These are phyloP conservation scores for Ogataea sp. DNA, from an alignment of 805 yeast species.

Conservation along the genomic window DNA sequence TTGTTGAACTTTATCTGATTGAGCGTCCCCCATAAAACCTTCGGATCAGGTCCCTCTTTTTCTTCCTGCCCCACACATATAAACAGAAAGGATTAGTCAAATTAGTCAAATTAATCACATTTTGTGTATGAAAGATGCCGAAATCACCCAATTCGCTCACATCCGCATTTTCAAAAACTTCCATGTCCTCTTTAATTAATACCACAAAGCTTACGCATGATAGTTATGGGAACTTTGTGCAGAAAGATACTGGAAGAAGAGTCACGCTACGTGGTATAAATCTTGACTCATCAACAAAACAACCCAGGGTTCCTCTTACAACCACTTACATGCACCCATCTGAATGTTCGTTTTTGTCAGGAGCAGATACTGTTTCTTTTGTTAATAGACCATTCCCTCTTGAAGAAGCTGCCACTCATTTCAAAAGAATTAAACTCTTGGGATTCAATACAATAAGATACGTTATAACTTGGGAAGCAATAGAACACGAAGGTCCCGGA, in stretches of 20 bases:
- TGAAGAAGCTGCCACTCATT: slow-evolving; percentile 62
- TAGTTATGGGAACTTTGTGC: slow-evolving; percentile 49
- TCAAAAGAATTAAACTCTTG: slow-evolving; percentile 63
- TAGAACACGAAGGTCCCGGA: slow-evolving; percentile 86
- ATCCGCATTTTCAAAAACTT: background rate
- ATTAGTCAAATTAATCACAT: too few relatives aligned
- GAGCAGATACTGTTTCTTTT: slow-evolving; percentile 73
- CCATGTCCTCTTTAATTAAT: slow-evolving; percentile 2
- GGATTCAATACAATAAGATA: slow-evolving; percentile 78
- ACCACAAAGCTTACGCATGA: slow-evolving; percentile 26
- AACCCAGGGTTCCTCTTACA: slow-evolving; percentile 52
- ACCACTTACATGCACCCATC: slow-evolving; percentile 30
- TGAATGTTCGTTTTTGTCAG: slow-evolving; percentile 44
- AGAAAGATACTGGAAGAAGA: slow-evolving; percentile 42
- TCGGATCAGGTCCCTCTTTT: too few relatives aligned
- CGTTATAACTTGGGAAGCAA: slow-evolving; percentile 84
- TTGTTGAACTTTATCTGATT: too few relatives aligned
- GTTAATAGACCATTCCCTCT: slow-evolving; percentile 77
- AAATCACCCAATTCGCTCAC: too few relatives aligned
- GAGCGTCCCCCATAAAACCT: too few relatives aligned
- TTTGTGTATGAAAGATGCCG: too few relatives aligned
- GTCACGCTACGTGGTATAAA: slow-evolving; percentile 73
- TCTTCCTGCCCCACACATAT: too few relatives aligned
- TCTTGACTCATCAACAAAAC: slow-evolving; percentile 65
- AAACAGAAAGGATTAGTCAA: too few relatives aligned